Evolutionary conservation across 2,329 filamentous ascomycete genomes (phyloP).

Genomic region (Teratosphaeriaceae sp.): DNA sequence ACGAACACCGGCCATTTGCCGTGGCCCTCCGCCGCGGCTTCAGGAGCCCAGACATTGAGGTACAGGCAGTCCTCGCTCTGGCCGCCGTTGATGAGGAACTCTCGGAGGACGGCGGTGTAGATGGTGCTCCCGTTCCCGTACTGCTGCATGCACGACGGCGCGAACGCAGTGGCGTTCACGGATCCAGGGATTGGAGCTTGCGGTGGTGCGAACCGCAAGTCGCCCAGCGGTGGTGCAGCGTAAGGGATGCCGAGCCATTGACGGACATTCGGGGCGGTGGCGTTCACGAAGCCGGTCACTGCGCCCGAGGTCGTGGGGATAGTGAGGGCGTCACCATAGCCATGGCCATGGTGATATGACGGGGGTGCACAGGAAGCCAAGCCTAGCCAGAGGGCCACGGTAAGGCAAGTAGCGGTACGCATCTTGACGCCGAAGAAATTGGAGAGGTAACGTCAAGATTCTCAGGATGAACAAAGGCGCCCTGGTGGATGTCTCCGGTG

Average conservation of each 20-base stretch:
- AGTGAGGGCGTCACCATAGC: neutral
- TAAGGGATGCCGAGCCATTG: constrained; percentile 40
- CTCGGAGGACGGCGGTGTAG: neutral
- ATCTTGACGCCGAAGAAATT: too few relatives aligned
- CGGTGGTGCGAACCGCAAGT: constrained; percentile 42
- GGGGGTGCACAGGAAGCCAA: neutral
- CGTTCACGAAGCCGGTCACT: neutral
- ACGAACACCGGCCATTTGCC: neutral
- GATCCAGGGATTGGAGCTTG: neutral
- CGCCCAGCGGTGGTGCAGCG: constrained; percentile 35
- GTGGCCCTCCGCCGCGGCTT: neutral
- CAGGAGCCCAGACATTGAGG: neutral
- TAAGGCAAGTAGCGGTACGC: too few relatives aligned
- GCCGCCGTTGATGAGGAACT: constrained; percentile 1
- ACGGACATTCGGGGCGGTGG: neutral
- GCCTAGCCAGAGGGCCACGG: too few relatives aligned
- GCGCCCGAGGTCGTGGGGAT: neutral
- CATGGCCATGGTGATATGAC: neutral
- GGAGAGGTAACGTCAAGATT: too few relatives aligned
- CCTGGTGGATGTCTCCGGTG: too few relatives aligned
- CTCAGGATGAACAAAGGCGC: too few relatives aligned
- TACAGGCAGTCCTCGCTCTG: neutral
- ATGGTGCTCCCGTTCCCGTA: neutral
- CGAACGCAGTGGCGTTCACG: neutral
- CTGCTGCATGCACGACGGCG: neutral